Evolutionary conservation across 805 yeast species (phyloP), one percentile per base, ranked within the genome.

Genomic region (Ogataea pini): DNA sequence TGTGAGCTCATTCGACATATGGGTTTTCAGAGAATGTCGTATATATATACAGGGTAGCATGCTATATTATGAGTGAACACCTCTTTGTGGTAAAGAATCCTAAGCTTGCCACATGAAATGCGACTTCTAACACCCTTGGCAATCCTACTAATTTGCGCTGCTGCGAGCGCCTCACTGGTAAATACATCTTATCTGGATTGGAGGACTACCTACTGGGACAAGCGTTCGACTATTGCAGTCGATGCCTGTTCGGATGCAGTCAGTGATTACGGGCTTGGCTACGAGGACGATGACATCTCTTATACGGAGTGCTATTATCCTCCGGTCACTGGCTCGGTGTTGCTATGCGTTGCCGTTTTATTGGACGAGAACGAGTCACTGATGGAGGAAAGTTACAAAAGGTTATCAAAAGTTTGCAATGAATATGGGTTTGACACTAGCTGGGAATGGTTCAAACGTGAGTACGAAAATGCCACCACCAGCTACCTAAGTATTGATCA

Each of bases 381-480:
- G n/a, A 19, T 51, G 38, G 19, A 42, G 4, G 16, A 39, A 7
- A 29, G 48, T 14, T 52, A 44, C 38, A 29, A 46, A 22, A 13
- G 27, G 10, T 17, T 48, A 12, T 22, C 43, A 3, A 8, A 12
- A 4, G n/a, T 31, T 5, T 56, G 60, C 20, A 19, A 19, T 3
- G 47, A 37, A 1, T 43, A 45, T n/a, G 29, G 36, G 28, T 24
- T 7, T 2, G 13, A 45, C 13, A 28, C 14, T 6, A 13, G 29
- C 22, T 14, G 7, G 16, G 42, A 29, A 10, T 31, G 34, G 24
- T 42, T 34, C 18, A 19, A 40, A 38, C 44, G 4, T 46, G 67
- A 57, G 19, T 72, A 67, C 46, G 45, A 50, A n/a, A 65, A 65
- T 42, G 71, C 72, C 1, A 39, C 42, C 25, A 27, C n/a, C 32